Percentiles rank a stretch among this genome's conserved stretches.
Evolutionary conservation across 768 basidiomycete genomes (phyloP).

Genomic region (Symmetrospora coprosmae): DNA sequence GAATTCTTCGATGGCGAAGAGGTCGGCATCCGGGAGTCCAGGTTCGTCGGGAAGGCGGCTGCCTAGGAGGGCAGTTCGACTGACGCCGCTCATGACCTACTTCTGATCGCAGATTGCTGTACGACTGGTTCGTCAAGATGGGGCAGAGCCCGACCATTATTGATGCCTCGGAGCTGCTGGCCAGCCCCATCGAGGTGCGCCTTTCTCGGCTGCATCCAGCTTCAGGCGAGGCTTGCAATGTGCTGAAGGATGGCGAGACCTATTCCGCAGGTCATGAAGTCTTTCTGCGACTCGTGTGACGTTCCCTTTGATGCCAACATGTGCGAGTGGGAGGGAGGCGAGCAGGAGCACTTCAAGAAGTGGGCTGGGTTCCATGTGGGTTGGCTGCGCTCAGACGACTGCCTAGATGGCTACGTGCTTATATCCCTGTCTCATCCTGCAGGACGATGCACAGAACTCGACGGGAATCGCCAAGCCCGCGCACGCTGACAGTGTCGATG

Average conservation of each 20-base stretch:
- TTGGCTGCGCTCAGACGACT: background rate
- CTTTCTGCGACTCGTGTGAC: constrained; percentile 29
- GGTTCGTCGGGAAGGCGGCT: constrained; percentile 22
- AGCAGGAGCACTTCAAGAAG: constrained; percentile 31
- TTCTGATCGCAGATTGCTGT: background rate
- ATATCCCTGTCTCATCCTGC: background rate
- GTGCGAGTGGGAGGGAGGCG: constrained; percentile 32
- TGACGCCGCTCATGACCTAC: too few species aligned
- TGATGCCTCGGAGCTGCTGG: constrained; percentile 29
- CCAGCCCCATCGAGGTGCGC: too few species aligned
- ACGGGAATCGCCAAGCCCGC: constrained; percentile 21
- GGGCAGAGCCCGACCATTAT: constrained; percentile 26
- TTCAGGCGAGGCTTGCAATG: too few species aligned
- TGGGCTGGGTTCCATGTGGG: constrained; percentile 30
- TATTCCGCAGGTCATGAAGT: constrained; percentile 20
- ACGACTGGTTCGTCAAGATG: constrained; percentile 15
- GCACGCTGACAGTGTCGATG: constrained; percentile 3
- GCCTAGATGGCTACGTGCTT: background rate
- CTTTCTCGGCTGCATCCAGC: too few species aligned
- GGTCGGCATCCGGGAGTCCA: constrained; percentile 31
- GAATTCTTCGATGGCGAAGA: constrained; percentile 32
- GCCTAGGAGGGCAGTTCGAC: too few species aligned
- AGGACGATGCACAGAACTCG: constrained; percentile 26
- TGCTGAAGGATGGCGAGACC: too few species aligned
- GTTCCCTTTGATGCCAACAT: constrained; percentile 29